phyloP scores from a whole-genome alignment of 2,329 filamentous ascomycete species.

The Diaporthe aspalathi region DNA sequence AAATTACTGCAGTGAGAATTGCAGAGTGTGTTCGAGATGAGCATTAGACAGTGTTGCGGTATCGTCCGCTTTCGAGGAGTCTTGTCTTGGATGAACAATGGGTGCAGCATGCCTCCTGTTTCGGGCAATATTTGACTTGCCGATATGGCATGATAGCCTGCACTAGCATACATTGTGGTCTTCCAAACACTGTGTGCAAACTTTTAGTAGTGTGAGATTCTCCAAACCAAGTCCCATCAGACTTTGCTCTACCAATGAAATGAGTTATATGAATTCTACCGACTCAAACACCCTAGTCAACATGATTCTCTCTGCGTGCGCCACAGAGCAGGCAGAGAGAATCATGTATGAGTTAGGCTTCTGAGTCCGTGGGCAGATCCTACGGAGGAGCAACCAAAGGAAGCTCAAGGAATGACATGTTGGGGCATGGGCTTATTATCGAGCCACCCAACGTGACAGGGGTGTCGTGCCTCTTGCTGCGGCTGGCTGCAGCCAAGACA shows the following conservation, averaged over 20 bases:
- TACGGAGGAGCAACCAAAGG: background rate
- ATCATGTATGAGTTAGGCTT: too few species aligned
- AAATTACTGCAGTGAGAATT: too few species aligned
- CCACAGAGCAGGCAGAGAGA: background rate
- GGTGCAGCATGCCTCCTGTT: background rate
- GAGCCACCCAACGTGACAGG: background rate
- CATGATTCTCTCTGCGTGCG: background rate
- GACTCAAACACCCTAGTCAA: background rate
- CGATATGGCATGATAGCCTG: background rate
- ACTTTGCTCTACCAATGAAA: background rate
- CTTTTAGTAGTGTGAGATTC: background rate
- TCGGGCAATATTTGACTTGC: background rate
- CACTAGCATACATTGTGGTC: background rate
- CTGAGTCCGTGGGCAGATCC: background rate
- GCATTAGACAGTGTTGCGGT: background rate
- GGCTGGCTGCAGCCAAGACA: background rate
- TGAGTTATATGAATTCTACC: background rate
- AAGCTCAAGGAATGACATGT: background rate
- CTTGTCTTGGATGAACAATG: background rate
- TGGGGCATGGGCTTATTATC: background rate
- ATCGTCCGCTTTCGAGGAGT: background rate
- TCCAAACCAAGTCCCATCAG: too few species aligned
- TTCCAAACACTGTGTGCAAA: background rate
- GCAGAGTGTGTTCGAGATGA: background rate
- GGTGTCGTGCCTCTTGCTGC: background rate